Base-by-base conservation (phyloP, 1,284 basidiomycete species). In the Hypsizygus ulmarius region DNA sequence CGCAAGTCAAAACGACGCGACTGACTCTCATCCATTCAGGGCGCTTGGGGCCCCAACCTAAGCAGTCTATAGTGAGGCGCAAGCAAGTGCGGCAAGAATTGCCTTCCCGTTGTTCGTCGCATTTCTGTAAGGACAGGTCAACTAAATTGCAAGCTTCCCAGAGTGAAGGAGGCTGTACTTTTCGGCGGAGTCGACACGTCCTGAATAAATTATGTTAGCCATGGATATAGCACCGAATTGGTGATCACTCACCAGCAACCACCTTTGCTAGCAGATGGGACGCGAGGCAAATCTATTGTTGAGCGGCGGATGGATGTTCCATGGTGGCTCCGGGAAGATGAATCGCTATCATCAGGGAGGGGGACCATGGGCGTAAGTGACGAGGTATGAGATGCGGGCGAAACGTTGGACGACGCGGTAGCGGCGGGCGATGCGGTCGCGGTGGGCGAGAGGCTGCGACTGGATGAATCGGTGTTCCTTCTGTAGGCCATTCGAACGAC, bases 11-110 rank as follows among this genome's bases (percentile, higher is more conserved):
- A 28, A 49, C 27, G 40, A 54, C 32, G 30, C 29, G 43, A 75
- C 85, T 67, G 58, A 89, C 87, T 56, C 86, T 70, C 87, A 90
- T 88, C 87, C 87, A 90, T 51, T 89, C 87, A 14, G 87, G 88
- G 44, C 87, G 77, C 61, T 78, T 84, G 11, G 81, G 71, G 5
- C 87, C 88, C 87, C 87, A 90, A 14, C 87, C 88, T 3, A 90
- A 72, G 65, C 87, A 90, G 39, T 84, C 75, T 59, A 90, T 85
- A 45, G 79, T 80, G 16, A 90, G 72, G 34, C 87, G 84, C 54
- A 78, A 77, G 62, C 87, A 90, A 0, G 87, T 90, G 58, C 80
- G 77, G 66, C 87, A 90, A 2, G 87, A 84, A 62, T 85, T 79
- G 53, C 79, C 82, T 61, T 87, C 82, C 56, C 84, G 79, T 59